Evolutionary conservation across 2,329 filamentous ascomycete genomes (phyloP).

Genomic region (Eutypella sp.): DNA sequence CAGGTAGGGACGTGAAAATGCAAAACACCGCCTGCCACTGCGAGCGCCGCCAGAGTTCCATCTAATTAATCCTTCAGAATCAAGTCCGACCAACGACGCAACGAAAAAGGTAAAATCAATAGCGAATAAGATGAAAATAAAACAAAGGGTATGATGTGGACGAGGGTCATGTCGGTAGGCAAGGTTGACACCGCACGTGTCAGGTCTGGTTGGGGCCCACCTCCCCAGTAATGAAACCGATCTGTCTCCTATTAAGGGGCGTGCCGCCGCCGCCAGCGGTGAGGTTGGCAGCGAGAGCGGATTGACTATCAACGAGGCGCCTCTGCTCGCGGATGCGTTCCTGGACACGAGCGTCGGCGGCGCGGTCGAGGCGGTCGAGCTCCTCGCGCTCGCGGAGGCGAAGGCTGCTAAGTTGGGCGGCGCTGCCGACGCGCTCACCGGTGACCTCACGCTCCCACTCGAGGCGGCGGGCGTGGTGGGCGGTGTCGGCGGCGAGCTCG

Average conservation of each 20-base stretch:
- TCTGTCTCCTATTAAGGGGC: slow-evolving; percentile 39
- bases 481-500: slow-evolving; percentile 41
- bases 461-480: slow-evolving; percentile 38
- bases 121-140: too few species aligned
- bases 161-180: too few species aligned
- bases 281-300: slow-evolving; percentile 31
- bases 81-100: too few species aligned
- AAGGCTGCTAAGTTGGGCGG: slow-evolving; percentile 44
- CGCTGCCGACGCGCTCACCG: slow-evolving; percentile 41
- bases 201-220: slow-evolving; percentile 32
- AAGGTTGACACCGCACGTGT: too few species aligned
- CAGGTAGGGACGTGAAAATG: too few species aligned
- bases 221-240: slow-evolving; percentile 53
- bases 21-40: too few species aligned
- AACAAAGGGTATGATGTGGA: too few species aligned
- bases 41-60: too few species aligned
- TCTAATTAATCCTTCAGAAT: too few species aligned
- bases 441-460: slow-evolving; percentile 45
- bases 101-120: too few species aligned
- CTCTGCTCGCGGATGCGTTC: slow-evolving; percentile 45
- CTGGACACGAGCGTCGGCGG: slow-evolving; percentile 40
- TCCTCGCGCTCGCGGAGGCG: slow-evolving; percentile 47
- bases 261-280: slow-evolving; percentile 21
- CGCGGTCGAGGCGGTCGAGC: slow-evolving; percentile 42
- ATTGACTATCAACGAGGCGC: slow-evolving; percentile 43